Evolutionary conservation across 495 filamentous ascomycete species (phyloP).

Genomic region (Hypomontagnella monticulosa): DNA sequence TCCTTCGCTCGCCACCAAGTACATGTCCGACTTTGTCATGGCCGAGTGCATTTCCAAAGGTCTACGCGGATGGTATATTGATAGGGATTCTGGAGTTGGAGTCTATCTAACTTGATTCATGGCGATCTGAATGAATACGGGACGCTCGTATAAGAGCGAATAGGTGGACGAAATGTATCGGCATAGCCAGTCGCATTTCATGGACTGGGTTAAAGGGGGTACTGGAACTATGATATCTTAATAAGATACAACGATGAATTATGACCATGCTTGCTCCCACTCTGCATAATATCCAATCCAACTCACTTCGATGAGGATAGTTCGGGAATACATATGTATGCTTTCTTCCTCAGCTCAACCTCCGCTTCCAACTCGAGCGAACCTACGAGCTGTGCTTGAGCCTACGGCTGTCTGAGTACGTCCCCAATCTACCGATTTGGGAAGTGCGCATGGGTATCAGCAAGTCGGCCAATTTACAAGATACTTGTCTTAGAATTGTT

Average conservation of each 20-base stretch:
- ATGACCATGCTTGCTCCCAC: not conserved
- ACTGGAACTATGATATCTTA: not conserved
- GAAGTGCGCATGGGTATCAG: too few species aligned
- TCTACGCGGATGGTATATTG: constrained; percentile 44
- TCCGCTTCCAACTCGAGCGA: too few species aligned
- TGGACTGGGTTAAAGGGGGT: not conserved
- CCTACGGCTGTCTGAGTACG: too few species aligned
- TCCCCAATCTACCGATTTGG: too few species aligned
- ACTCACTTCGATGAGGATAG: too few species aligned
- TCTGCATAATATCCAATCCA: too few species aligned
- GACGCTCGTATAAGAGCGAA: not conserved
- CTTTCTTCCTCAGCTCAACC: too few species aligned
- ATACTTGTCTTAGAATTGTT: constrained; percentile 1
- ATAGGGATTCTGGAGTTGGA: constrained; percentile 37
- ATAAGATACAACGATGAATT: constrained; percentile 11
- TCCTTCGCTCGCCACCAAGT: constrained; percentile 38
- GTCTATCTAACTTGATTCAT: constrained; percentile 39
- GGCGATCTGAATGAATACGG: too few species aligned
- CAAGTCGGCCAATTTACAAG: not conserved
- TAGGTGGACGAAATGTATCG: not conserved
- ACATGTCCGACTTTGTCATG: constrained; percentile 38
- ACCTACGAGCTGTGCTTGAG: too few species aligned
- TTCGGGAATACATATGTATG: too few species aligned
- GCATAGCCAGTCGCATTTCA: constrained; percentile 2
- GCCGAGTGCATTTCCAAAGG: constrained; percentile 44